These are phyloP conservation scores for Ambrosia hybrid DNA, from an alignment of 140 eudicot genomes.

Conservation along the genomic window DNA sequence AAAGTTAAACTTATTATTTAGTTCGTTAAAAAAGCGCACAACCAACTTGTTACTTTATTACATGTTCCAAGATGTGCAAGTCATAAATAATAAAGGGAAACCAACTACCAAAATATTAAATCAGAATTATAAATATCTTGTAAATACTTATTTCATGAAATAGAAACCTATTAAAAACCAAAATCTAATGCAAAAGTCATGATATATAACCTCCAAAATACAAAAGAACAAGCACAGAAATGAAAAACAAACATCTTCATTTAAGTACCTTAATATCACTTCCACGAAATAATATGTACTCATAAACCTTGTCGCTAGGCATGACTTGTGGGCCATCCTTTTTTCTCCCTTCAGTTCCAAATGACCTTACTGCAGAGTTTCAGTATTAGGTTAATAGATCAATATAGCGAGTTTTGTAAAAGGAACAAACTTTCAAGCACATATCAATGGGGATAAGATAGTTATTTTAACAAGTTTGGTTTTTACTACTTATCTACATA, in stretches of 20 bases:
- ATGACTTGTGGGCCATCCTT: conserved; percentile 84
- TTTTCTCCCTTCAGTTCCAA: conserved; percentile 89
- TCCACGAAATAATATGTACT: conserved; percentile 86
- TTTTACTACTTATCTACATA: background rate
- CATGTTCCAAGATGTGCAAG: background rate
- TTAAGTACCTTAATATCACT: conserved; percentile 79
- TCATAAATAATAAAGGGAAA: background rate
- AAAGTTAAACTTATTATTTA: too few species aligned
- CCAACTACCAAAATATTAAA: conserved; percentile 3
- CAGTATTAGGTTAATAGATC: conserved; percentile 5
- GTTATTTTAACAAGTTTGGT: background rate
- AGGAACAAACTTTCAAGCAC: conserved; percentile 4
- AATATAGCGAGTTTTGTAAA: background rate
- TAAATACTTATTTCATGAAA: background rate
- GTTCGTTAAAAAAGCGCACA: too few species aligned
- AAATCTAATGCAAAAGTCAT: background rate
- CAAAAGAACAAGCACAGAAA: conserved; percentile 3
- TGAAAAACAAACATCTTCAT: background rate
- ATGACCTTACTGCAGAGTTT: conserved; percentile 69
- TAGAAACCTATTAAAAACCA: background rate
- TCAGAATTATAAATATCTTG: background rate
- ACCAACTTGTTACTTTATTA: too few species aligned
- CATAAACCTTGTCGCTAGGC: conserved; percentile 82
- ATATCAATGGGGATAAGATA: background rate
- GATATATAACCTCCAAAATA: background rate